Evolutionary conservation across 2,329 filamentous ascomycete species (phyloP).

Genomic region (Cladosporium velox): DNA sequence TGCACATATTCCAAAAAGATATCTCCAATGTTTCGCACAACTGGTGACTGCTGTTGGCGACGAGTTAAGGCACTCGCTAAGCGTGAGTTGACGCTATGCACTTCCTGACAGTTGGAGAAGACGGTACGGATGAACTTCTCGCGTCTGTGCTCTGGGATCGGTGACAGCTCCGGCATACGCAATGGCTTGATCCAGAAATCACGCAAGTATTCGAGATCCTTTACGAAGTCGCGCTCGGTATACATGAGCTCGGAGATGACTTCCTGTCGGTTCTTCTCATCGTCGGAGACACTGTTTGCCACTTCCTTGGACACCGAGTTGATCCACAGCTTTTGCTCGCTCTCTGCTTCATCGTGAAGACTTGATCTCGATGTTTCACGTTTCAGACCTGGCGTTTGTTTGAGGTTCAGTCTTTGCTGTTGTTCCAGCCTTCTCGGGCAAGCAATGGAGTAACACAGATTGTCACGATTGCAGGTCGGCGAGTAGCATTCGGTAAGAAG

Average conservation of each 20-base stretch:
- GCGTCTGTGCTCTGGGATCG: conserved; percentile 82
- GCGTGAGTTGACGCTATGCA: conserved; percentile 85
- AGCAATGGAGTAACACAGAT: conserved; percentile 96
- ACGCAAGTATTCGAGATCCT: conserved; percentile 93
- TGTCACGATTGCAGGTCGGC: conserved; percentile 92
- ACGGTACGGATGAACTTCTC: conserved; percentile 92
- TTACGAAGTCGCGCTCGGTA: conserved; percentile 97
- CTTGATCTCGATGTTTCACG: conserved; percentile 68
- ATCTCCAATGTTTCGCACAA: conserved; percentile 88
- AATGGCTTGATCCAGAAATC: conserved; percentile 98
- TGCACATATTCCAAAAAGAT: conserved; percentile 92
- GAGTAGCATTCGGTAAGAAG: conserved; percentile 97
- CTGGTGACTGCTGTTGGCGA: conserved; percentile 84
- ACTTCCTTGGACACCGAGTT: conserved; percentile 96
- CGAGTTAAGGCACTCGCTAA: conserved; percentile 87
- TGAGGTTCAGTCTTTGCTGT: conserved; percentile 89
- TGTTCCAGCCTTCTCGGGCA: conserved; percentile 92
- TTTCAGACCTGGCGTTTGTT: conserved; percentile 85
- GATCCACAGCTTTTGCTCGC: conserved; percentile 99
- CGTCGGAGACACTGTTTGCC: conserved; percentile 83
- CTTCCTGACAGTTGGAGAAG: conserved; percentile 94
- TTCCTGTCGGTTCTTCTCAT: conserved; percentile 96
- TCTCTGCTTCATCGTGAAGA: conserved; percentile 78
- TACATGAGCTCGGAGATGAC: conserved; percentile 99
- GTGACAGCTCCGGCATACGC: conserved; percentile 73